These are phyloP conservation scores for Raphanus raphanistrum DNA, from an alignment of 345 rosid genomes.

Conservation along the genomic window DNA sequence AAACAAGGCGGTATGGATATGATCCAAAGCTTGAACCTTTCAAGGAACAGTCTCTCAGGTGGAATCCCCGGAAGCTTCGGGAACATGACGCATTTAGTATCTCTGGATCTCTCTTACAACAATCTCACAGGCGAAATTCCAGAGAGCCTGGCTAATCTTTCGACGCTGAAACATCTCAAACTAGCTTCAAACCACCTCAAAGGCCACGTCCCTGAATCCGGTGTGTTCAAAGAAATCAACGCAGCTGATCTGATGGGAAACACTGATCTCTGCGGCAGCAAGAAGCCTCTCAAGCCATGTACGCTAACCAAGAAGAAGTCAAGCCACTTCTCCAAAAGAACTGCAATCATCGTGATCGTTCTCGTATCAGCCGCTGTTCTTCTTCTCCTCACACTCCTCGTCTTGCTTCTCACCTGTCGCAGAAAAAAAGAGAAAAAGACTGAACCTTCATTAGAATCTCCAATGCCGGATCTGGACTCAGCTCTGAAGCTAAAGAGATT, in stretches of 20 bases:
- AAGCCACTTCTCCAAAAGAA: slow-evolving; percentile 48
- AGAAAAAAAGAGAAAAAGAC: slow-evolving; percentile 33
- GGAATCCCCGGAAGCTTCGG: slow-evolving; percentile 52
- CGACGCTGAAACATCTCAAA: slow-evolving; percentile 60
- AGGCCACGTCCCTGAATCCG: slow-evolving; percentile 69
- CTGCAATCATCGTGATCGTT: slow-evolving; percentile 40
- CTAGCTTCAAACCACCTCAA: slow-evolving; percentile 70
- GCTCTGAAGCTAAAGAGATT: slow-evolving; percentile 62
- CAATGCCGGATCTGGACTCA: slow-evolving; percentile 47
- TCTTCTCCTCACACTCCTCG: slow-evolving; percentile 37
- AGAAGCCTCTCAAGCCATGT: slow-evolving; percentile 48
- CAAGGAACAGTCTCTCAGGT: slow-evolving; percentile 62
- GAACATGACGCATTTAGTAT: slow-evolving; percentile 48
- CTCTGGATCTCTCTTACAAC: slow-evolving; percentile 71
- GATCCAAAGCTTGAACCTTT: slow-evolving; percentile 62
- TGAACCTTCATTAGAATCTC: slow-evolving; percentile 37
- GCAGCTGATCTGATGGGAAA: slow-evolving; percentile 60
- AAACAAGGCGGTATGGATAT: slow-evolving; percentile 36
- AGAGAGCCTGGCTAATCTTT: slow-evolving; percentile 49
- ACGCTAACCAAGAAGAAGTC: slow-evolving; percentile 35
- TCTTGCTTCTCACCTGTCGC: slow-evolving; percentile 33
- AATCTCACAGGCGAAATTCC: slow-evolving; percentile 66
- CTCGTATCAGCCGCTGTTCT: slow-evolving; percentile 45
- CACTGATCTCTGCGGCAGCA: slow-evolving; percentile 66
- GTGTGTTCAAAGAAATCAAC: slow-evolving; percentile 57